Conservation (phyloP, 2,329 filamentous ascomycete genomes). For the Colletotrichum tofieldiae region DNA sequence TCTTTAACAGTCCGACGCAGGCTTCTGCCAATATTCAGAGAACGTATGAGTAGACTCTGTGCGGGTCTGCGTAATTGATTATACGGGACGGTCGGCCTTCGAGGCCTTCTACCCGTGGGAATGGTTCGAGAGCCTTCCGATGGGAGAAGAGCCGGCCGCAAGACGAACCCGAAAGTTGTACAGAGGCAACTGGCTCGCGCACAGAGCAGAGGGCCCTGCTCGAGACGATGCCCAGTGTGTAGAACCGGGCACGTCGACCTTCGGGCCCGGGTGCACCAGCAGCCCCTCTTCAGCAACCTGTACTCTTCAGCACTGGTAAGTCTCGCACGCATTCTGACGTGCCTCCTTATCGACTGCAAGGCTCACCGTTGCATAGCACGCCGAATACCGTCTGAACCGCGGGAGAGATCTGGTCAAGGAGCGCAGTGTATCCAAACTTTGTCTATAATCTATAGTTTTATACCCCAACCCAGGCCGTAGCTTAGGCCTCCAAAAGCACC, state of each 20-base stretch:
- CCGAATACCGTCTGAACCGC: neutral
- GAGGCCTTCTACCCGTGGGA: neutral
- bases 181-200: neutral
- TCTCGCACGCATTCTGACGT: neutral
- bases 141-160: neutral
- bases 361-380: neutral
- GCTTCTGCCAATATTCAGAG: slow-evolving; percentile 22
- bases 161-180: neutral
- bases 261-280: neutral
- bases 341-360: neutral
- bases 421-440: slow-evolving; percentile 3
- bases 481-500: slow-evolving; percentile 49
- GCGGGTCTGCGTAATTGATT: neutral
- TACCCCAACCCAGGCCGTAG: neutral
- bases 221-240: neutral
- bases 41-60: slow-evolving; percentile 20
- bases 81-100: neutral
- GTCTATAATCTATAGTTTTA: slow-evolving; percentile 10
- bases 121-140: neutral
- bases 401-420: neutral
- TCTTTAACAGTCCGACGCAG: slow-evolving; percentile 24
- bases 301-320: neutral
- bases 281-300: neutral
- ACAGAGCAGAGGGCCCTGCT: neutral
- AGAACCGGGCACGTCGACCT: neutral